A percentile compares a stretch with the other conserved stretches of the same genome.
phyloP scores from a whole-genome alignment of 2,329 filamentous ascomycete genomes.

The Sclerotinia sclerotiorum region DNA sequence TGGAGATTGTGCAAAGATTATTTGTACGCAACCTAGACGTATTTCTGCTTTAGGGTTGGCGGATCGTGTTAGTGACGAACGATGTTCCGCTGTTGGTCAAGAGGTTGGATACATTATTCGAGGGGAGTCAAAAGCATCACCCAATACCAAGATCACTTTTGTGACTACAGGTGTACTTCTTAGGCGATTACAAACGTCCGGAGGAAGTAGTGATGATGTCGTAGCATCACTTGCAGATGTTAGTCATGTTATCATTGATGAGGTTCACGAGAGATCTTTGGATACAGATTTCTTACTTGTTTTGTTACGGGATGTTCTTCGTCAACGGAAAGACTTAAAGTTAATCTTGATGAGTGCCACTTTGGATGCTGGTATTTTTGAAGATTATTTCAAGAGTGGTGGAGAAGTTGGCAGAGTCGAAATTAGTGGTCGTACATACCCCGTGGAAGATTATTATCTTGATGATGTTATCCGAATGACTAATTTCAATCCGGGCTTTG shows the following conservation, averaged over 20 bases:
- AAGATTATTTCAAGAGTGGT: conserved; percentile 74
- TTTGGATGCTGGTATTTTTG: conserved; percentile 83
- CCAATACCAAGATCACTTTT: conserved; percentile 84
- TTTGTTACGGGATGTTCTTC: conserved; percentile 78
- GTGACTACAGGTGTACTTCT: conserved; percentile 94
- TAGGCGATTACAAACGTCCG: conserved; percentile 85
- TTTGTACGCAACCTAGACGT: conserved; percentile 91
- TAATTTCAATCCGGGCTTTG: conserved; percentile 57
- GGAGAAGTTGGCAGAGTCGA: conserved; percentile 76
- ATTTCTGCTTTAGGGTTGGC: conserved; percentile 94
- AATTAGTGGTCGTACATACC: conserved; percentile 85
- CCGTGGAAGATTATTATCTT: conserved; percentile 85
- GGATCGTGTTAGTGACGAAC: conserved; percentile 90
- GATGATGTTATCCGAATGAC: conserved; percentile 84
- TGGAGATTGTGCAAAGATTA: conserved; percentile 79
- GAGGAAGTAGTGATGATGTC: conserved; percentile 76
- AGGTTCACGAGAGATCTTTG: conserved; percentile 92
- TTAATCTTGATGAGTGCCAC: conserved; percentile 96
- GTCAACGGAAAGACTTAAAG: conserved; percentile 74
- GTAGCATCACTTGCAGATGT: conserved; percentile 81
- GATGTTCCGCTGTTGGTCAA: conserved; percentile 76
- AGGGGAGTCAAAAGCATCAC: conserved; percentile 75
- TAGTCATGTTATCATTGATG: conserved; percentile 92
- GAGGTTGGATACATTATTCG: conserved; percentile 92
- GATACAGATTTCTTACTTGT: conserved; percentile 94